A percentile compares a stretch with the other conserved stretches of the same genome.
phyloP scores from a whole-genome alignment of 352 stramenopile species.

The Phytophthora pinifolia region DNA sequence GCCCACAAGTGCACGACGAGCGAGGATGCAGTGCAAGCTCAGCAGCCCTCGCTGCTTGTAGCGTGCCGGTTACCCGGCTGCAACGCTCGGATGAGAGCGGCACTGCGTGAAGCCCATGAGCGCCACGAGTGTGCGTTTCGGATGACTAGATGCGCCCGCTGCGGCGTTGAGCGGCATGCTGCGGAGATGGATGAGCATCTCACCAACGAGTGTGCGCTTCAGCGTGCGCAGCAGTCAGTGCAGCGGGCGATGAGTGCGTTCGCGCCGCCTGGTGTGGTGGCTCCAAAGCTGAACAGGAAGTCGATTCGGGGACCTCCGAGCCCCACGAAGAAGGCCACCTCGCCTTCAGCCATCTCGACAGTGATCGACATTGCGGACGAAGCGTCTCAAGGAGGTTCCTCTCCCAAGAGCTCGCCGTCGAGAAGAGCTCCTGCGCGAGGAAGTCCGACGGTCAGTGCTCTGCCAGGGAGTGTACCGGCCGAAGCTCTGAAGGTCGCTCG shows the following conservation, averaged over 20 bases:
- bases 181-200: slow-evolving; percentile 43
- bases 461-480: slow-evolving; percentile 12
- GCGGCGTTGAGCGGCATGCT: slow-evolving; percentile 39
- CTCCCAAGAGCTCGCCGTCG: neutral
- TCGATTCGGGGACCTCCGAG: slow-evolving; percentile 15
- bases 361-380: slow-evolving; percentile 7
- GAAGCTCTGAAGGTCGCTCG: slow-evolving; percentile 42
- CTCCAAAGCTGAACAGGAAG: slow-evolving; percentile 25
- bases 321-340: slow-evolving; percentile 3
- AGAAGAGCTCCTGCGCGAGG: neutral
- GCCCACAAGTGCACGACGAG: slow-evolving; percentile 12
- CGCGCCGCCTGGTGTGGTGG: slow-evolving; percentile 9
- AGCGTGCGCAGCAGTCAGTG: slow-evolving; percentile 25
- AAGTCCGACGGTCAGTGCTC: neutral
- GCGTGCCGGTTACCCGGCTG: slow-evolving; percentile 26
- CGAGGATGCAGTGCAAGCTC: neutral
- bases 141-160: slow-evolving; percentile 39
- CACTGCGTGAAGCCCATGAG: slow-evolving; percentile 54
- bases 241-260: slow-evolving; percentile 10
- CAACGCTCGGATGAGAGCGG: slow-evolving; percentile 32
- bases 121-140: slow-evolving; percentile 48
- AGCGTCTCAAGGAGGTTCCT: neutral
- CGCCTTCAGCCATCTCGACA: slow-evolving; percentile 2
- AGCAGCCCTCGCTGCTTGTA: slow-evolving; percentile 10
- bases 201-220: slow-evolving; percentile 40